Base-by-base conservation (phyloP, 2,329 filamentous ascomycete genomes). In the Ophidiomyces ophidiicola region DNA sequence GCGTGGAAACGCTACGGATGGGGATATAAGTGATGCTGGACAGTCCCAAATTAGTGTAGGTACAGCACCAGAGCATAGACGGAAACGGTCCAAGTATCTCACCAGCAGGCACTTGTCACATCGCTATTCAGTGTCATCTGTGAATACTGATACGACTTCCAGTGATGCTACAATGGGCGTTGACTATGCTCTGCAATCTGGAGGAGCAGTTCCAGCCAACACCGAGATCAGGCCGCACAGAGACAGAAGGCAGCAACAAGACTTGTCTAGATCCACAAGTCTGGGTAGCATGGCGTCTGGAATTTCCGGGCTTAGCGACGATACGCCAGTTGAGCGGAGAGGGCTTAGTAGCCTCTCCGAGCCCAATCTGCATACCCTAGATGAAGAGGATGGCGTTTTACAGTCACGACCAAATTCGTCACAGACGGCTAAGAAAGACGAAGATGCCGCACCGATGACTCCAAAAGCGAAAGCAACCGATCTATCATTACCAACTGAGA, bases 231-330 rank as follows among this genome's bases (percentile, higher is more conserved):
- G 42, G 11, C 26, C 32, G 8, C 48, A 44, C n/a, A 32, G 41
- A 17, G 41, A 69, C 25, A 67, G 61, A 40, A 55, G 65, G 17
- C 45, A 52, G 7, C 64, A 53, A 50, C 64, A 52, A 50, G 64
- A 57, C 2, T 66, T 93, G 39, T 78, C 80, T 14, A 72, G 88
- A 17, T 74, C 86, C 7, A 79, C 87, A 45, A 94, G 87, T 61
- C 71, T 94, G 43, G 86, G 86, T 15, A 94, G 88, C 57, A 85
- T 94, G 64, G 81, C 78, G 2, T 94, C 86, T 4, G 83, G 80
- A 1, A 63, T 76, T 20, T 74, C 72, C 15, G 68, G 64, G 48
- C 62, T 71, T 49, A 67, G 71, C 51, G 67, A 66, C 51, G 61
- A 61, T 53, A 70, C 61, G 32, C 43, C 53, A 50, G 50, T 66